Evolutionary conservation across 2,329 filamentous ascomycete genomes (phyloP), one percentile per base, ranked within the genome.

Genomic region (Aotearoamyces nothofagi): DNA sequence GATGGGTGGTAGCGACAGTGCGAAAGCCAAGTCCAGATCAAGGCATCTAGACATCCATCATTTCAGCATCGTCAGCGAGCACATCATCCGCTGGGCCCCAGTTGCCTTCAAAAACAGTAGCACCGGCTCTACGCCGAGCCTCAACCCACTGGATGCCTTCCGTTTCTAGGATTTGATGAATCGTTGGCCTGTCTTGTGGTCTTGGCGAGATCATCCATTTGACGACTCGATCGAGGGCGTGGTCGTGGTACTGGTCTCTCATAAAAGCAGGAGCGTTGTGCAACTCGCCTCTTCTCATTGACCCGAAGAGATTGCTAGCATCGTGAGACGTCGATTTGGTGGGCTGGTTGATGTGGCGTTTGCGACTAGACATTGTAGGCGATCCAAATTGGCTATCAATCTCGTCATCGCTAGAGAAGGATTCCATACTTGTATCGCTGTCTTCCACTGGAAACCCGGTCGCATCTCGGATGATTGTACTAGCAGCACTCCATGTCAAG

Each of bases 71-170:
- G 29, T 49, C 47, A 13, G 39, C 42, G 15, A 52, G 42, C 17
- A 58, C 47, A 27, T 62, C 52, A 29, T 67, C 62, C n/a, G 59
- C 75, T 17, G 87, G 87, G 4, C 90, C 90, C 79, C 86, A 98
- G 50, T 82, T 90, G 37, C 90, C 90, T 56, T 98, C 90, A 43
- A 80, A 98, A 30, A 98, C 75, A 0, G 84, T 94, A n/a, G 90
- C 90, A 24, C 84, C 81, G 8, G 84, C 81, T 31, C 78, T 74
- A 31, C 84, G 74, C 37, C 84, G 74, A 28, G 62, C 58, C 31
- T 74, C 68, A 17, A 92, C 78, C 80, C 90, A 98, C 36, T 66
- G 67, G 29, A 93, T 66, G 14, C 83, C 82, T 27, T 75, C 71
- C 1, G 75, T 67, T 25, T 67, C 57, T 26, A 93, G 66, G 8